These are phyloP conservation scores for Thielaviopsis punctulata DNA, from an alignment of 2,329 filamentous ascomycete species.

Conservation along the genomic window DNA sequence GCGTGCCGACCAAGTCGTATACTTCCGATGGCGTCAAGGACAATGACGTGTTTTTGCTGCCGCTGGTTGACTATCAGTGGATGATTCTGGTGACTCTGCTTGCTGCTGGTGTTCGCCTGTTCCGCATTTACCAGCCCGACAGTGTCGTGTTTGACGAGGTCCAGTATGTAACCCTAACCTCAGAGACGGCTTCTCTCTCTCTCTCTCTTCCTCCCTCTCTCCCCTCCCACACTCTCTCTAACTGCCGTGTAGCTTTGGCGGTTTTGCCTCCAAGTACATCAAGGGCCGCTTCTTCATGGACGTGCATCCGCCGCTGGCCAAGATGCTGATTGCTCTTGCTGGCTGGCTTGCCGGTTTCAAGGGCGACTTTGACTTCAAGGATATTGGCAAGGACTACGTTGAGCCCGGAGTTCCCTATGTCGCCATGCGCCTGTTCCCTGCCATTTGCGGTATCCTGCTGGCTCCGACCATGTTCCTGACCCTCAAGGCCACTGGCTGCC, in stretches of 20 bases:
- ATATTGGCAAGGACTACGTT: conserved; percentile 96
- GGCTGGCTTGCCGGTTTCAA: conserved; percentile 92
- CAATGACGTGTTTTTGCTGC: conserved; percentile 81
- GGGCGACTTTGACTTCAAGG: conserved; percentile 95
- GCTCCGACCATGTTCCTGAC: conserved; percentile 91
- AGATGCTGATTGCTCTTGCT: conserved; percentile 87
- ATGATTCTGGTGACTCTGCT: conserved; percentile 56
- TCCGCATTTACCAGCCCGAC: conserved; percentile 87
- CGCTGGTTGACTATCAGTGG: conserved; percentile 65
- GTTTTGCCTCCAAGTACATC: conserved; percentile 97
- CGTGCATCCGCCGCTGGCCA: conserved; percentile 93
- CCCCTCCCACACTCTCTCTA: neutral
- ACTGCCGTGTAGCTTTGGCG: conserved; percentile 62
- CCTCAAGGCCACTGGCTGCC: conserved; percentile 77
- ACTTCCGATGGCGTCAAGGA: conserved; percentile 66
- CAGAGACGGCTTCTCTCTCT: conserved; percentile 1
- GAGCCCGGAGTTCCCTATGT: conserved; percentile 93
- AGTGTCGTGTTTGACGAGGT: conserved; percentile 99
- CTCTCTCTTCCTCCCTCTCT: neutral
- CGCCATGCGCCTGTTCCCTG: conserved; percentile 87
- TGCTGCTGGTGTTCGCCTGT: conserved; percentile 66
- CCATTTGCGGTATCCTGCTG: conserved; percentile 71
- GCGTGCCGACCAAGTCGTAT: conserved; percentile 35
- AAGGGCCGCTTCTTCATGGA: conserved; percentile 99
- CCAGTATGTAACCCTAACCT: conserved; percentile 50